phyloP scores from a whole-genome alignment of 306 rosid species.

The Castanea crenata region DNA sequence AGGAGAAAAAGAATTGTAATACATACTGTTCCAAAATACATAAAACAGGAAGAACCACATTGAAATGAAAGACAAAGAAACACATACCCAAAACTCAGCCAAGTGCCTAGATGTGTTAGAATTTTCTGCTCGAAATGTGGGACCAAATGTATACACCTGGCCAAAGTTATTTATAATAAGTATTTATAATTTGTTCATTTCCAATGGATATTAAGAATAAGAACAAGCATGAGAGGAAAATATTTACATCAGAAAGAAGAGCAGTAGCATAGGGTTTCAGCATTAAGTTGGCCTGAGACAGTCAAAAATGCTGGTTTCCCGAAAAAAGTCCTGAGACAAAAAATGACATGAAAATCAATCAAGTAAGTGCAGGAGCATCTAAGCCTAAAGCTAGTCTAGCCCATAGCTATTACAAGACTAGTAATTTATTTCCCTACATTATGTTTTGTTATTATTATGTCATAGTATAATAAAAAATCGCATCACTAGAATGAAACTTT shows the following conservation, averaged over 20 bases:
- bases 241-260: conserved; percentile 84
- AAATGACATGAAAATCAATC: conserved; percentile 20
- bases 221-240: conserved; percentile 6
- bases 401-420: too few species aligned
- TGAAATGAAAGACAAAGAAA: conserved; percentile 14
- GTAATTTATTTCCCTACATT: too few species aligned
- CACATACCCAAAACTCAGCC: conserved; percentile 94
- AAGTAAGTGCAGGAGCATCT: too few species aligned
- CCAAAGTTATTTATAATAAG: background rate
- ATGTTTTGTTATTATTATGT: too few species aligned
- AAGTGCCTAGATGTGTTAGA: conserved; percentile 95
- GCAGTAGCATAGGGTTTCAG: conserved; percentile 96
- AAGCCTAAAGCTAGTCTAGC: too few species aligned
- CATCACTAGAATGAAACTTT: too few species aligned
- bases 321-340: conserved; percentile 73
- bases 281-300: conserved; percentile 96
- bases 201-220: conserved; percentile 18
- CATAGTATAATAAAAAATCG: too few species aligned
- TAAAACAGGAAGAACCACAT: conserved; percentile 3
- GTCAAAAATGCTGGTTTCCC: conserved; percentile 97
- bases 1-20: conserved; percentile 14
- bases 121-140: conserved; percentile 95
- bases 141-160: conserved; percentile 96
- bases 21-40: conserved; percentile 16
- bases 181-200: conserved; percentile 10